These are phyloP conservation scores for Pulveroboletus ravenelii DNA, from an alignment of 768 basidiomycete species.

Conservation along the genomic window DNA sequence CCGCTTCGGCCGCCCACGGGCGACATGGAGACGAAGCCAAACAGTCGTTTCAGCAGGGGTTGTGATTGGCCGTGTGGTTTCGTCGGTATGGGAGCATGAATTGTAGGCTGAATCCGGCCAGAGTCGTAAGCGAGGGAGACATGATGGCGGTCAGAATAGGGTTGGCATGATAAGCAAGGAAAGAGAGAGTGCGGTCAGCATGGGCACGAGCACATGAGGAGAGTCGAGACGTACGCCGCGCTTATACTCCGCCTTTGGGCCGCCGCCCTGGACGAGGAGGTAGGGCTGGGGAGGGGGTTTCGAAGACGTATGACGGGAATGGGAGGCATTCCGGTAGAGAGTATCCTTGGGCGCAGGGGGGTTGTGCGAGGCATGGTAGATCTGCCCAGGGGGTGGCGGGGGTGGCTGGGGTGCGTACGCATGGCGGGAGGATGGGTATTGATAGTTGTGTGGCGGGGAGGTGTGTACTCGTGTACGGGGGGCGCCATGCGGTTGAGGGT, in stretches of 20 bases:
- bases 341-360: constrained; percentile 17
- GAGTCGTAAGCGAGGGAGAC: not conserved
- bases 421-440: constrained; percentile 16
- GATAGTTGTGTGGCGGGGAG: constrained; percentile 15
- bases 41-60: constrained; percentile 28
- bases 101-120: constrained; percentile 13
- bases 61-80: constrained; percentile 26
- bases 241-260: constrained; percentile 30
- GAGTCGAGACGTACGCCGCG: constrained; percentile 25
- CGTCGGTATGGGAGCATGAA: constrained; percentile 28
- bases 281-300: constrained; percentile 25
- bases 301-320: constrained; percentile 21
- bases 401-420: constrained; percentile 24
- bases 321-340: constrained; percentile 13
- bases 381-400: constrained; percentile 29
- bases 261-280: constrained; percentile 22
- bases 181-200: no score
- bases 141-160: not conserved
- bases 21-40: constrained; percentile 26
- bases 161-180: no score
- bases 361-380: constrained; percentile 15
- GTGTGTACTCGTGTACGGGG: constrained; percentile 19
- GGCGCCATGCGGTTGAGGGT: constrained; percentile 15
- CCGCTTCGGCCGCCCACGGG: constrained; percentile 22
- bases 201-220: constrained; percentile 9